Conservation (phyloP, 164 flowering plant genomes). For the Tetracentron sinense region DNA sequence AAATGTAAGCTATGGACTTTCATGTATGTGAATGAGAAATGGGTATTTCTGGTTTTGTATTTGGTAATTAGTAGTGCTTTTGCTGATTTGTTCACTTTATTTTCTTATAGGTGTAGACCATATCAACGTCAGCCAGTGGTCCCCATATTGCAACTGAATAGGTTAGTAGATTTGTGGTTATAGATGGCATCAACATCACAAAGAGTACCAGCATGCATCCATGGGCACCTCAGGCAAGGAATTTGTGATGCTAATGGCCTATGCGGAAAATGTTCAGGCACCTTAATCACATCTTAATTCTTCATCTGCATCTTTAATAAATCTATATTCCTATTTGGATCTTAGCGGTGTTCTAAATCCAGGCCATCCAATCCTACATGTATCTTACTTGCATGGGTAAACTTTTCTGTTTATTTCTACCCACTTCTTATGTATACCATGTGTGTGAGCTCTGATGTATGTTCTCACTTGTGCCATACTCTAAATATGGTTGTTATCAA, state of each 20-base stretch:
- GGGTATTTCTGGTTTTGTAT: no score
- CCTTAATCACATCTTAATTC: conserved; percentile 1
- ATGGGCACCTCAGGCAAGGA: conserved; percentile 85
- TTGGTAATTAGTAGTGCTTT: no score
- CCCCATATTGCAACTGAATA: conserved; percentile 52
- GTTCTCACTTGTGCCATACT: no score
- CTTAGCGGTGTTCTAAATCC: no score
- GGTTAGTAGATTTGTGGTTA: conserved; percentile 67
- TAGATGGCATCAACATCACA: conserved; percentile 39
- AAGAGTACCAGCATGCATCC: conserved; percentile 37
- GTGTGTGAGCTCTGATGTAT: no score
- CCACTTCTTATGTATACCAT: no score
- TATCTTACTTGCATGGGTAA: no score
- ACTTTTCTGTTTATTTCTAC: no score
- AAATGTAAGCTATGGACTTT: no score
- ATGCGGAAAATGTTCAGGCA: conserved; percentile 41
- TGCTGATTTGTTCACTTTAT: not conserved
- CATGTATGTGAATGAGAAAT: no score
- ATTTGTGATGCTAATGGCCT: conserved; percentile 74
- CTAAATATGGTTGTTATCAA: no score
- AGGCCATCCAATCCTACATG: no score
- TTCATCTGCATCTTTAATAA: not conserved
- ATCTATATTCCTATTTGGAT: not conserved
- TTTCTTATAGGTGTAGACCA: conserved; percentile 62
- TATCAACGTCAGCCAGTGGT: conserved; percentile 58